Base-by-base conservation (phyloP, 208 protist genomes). In the Plasmodiophora brassicae region DNA sequence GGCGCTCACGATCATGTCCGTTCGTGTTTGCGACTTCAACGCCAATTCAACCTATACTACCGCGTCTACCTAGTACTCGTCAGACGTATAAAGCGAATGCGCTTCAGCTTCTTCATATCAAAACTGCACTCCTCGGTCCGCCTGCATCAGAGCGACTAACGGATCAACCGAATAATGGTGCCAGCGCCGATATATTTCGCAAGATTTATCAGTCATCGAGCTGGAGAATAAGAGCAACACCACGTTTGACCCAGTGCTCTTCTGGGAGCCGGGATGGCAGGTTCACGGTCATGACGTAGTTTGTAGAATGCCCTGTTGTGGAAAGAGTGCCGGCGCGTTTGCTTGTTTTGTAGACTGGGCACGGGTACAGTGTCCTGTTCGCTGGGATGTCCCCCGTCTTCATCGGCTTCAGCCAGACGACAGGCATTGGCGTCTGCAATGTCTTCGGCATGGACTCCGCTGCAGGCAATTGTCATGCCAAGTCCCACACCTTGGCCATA, bases 271-370 rank as follows among this genome's bases (percentile, higher is more conserved):
- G 60, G n/a, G 92, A 88, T 1, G 93, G 93, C 28, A 94, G 91
- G 25, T 96, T 95, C 0, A 98, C 90, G n/a, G 94, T 93, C 32
- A 98, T 92, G 87, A 99, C 97, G 88, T 97, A 99, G 90, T 98
- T 98, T 54, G 96, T 98, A 28, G 95, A 97, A 91, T 98, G 97
- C 28, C 97, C 97, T 1, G 97, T 99, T 28, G 97, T 99, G 50
- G 96, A 97, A 20, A 98, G 93, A 8, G 96, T 94, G 85, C 97
- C 97, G 46, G 97, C 96, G 46, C 97, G 93, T 14, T 94, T 94
- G n/a, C 95, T 92, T 0, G 97, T 98, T 91, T 98, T 98, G 95
- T 99, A 99, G 32, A 98, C 93, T 0, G 97, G 97, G 91, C 96
- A 98, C 22, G 94, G 90, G 90, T 97, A 99, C 5, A 32, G 10